These are phyloP conservation scores for Micractinium conductrix DNA, from an alignment of 139 green algal species.

Conservation along the genomic window DNA sequence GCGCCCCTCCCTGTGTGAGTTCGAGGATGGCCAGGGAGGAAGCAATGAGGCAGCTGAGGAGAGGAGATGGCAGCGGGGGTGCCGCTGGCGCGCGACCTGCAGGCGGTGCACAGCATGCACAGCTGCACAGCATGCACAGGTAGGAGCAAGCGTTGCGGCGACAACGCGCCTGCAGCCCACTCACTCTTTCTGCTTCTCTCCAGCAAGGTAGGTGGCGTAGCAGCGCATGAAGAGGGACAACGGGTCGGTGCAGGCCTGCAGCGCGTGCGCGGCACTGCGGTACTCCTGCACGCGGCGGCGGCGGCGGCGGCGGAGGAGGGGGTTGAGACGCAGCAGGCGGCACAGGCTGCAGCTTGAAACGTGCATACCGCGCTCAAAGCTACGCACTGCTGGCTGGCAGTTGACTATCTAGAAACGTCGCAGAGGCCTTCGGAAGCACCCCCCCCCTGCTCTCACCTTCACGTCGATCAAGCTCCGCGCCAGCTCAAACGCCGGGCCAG, in stretches of 20 bases:
- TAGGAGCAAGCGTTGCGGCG: background rate
- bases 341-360: too few relatives aligned
- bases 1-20: slow-evolving; percentile 68
- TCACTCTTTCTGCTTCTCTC: slow-evolving; percentile 87
- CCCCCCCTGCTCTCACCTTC: too few relatives aligned
- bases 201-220: slow-evolving; percentile 85
- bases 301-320: too few relatives aligned
- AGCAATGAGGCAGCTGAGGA: background rate
- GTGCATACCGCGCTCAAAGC: too few relatives aligned
- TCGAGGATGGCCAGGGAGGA: background rate
- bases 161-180: background rate
- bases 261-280: slow-evolving; percentile 68
- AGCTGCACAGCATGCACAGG: background rate
- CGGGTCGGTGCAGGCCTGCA: slow-evolving; percentile 43
- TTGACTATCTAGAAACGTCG: too few relatives aligned
- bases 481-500: slow-evolving; percentile 56
- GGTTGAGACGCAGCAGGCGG: too few relatives aligned
- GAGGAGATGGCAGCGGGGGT: background rate
- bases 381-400: too few relatives aligned
- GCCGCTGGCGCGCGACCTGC: background rate
- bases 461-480: slow-evolving; percentile 72
- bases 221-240: slow-evolving; percentile 81
- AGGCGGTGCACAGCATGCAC: background rate
- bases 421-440: too few relatives aligned
- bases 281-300: slow-evolving; percentile 69